A percentile compares a stretch with the other conserved stretches of the same genome.
phyloP scores from a whole-genome alignment of 1,284 basidiomycete genomes.

The Moesziomyces parantarcticus region DNA sequence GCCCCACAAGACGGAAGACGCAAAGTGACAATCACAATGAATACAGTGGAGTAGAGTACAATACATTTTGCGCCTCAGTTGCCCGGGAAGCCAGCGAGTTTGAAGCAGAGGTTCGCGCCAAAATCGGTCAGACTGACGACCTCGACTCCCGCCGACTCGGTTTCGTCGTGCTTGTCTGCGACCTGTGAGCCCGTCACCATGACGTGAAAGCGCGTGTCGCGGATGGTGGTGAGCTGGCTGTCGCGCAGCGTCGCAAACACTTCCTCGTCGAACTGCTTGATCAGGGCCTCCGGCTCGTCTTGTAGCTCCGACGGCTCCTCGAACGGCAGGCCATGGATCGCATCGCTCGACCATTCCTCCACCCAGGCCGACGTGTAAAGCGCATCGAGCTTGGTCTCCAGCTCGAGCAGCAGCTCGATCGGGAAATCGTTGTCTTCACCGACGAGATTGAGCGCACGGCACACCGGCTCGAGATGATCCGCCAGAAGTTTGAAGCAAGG shows the following conservation, averaged over 20 bases:
- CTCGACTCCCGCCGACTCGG: conserved; percentile 26
- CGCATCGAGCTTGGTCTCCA: conserved; percentile 28
- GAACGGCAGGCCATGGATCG: conserved; percentile 20
- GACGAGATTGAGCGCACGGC: conserved; percentile 26
- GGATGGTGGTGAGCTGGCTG: conserved; percentile 6
- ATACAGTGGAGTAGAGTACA: too few species aligned
- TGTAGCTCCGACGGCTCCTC: conserved; percentile 39
- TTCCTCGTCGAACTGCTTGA: conserved; percentile 33
- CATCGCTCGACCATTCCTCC: conserved; percentile 22
- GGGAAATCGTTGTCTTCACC: conserved; percentile 21
- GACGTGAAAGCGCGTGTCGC: conserved; percentile 31
- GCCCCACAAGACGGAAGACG: conserved; percentile 2
- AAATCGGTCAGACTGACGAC: conserved; percentile 11
- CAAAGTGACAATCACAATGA: background rate
- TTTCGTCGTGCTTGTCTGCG: conserved; percentile 10
- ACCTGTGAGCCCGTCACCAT: conserved; percentile 9
- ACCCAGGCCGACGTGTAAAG: conserved; percentile 15
- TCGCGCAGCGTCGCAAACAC: conserved; percentile 32
- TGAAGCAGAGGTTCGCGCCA: conserved; percentile 5
- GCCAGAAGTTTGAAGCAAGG: conserved; percentile 30
- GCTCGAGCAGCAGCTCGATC: conserved; percentile 30
- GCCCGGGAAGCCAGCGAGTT: conserved; percentile 22
- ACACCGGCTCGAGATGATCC: conserved; percentile 30
- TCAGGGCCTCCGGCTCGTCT: conserved; percentile 22
- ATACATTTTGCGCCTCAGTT: conserved; percentile 6